Evolutionary conservation across 176 grass and related monocot genomes (phyloP).

Genomic region (Oryza glumipatula): DNA sequence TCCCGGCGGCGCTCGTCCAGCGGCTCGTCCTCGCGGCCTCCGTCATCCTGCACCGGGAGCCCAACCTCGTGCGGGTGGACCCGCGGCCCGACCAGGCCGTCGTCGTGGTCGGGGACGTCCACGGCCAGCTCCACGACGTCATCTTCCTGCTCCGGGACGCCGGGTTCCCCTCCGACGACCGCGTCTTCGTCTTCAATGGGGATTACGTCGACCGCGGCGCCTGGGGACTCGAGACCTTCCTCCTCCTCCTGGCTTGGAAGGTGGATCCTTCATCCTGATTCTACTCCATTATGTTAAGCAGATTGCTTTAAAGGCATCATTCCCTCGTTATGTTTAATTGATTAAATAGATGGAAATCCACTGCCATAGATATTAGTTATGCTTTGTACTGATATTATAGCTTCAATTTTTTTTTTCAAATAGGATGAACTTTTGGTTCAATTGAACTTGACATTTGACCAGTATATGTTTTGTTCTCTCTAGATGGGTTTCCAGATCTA

Average conservation of each 20-base stretch:
- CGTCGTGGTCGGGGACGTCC: slow-evolving; percentile 92
- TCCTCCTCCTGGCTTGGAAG: slow-evolving; percentile 95
- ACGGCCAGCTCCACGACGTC: slow-evolving; percentile 97
- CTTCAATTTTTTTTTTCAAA: neutral
- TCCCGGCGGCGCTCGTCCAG: slow-evolving; percentile 60
- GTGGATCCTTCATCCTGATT: slow-evolving; percentile 33
- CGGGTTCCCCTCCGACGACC: slow-evolving; percentile 77
- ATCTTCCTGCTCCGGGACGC: slow-evolving; percentile 88
- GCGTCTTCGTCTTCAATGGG: slow-evolving; percentile 92
- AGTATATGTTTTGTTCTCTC: neutral
- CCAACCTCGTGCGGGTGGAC: slow-evolving; percentile 75
- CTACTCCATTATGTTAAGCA: neutral
- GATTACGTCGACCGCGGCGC: slow-evolving; percentile 96
- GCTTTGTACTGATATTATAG: neutral
- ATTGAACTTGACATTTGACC: neutral
- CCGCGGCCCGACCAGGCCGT: slow-evolving; percentile 52
- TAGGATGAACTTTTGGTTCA: neutral
- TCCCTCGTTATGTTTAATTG: neutral
- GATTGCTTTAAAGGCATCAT: neutral
- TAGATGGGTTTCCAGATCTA: neutral
- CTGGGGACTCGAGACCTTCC: slow-evolving; percentile 90
- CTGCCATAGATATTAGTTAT: neutral
- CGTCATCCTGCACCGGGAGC: slow-evolving; percentile 82
- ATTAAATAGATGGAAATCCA: neutral
- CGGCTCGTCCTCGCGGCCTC: slow-evolving; percentile 73